Evolutionary conservation across 2,329 filamentous ascomycete species (phyloP).

Genomic region (Rhytidhysteron rufulum): DNA sequence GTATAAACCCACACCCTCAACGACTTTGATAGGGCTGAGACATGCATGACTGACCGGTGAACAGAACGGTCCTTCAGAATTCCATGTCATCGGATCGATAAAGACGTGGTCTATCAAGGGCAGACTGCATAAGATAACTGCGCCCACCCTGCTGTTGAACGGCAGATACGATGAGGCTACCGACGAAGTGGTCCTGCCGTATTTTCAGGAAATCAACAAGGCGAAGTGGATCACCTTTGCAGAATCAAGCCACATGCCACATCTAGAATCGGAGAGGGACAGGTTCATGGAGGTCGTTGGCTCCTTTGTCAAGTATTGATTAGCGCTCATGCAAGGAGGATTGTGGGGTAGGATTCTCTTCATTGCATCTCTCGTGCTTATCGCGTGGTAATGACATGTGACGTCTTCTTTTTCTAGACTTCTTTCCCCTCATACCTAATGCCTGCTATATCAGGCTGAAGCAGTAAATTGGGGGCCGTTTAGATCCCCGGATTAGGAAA

Average conservation of each 20-base stretch:
- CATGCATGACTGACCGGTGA: constrained; percentile 1
- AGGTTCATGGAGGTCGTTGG: constrained; percentile 7
- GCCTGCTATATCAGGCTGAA: too few relatives aligned
- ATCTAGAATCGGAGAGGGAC: constrained; percentile 7
- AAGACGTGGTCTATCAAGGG: constrained; percentile 36
- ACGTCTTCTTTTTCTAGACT: too few relatives aligned
- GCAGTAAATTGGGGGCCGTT: too few relatives aligned
- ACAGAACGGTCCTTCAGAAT: constrained; percentile 35
- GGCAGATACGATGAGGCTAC: constrained; percentile 38
- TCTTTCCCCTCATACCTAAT: too few relatives aligned
- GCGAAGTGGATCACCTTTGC: constrained; percentile 39
- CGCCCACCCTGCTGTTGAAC: constrained; percentile 40
- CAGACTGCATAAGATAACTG: constrained; percentile 33
- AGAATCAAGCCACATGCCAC: constrained; percentile 26
- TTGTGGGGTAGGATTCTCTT: too few relatives aligned
- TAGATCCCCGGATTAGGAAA: too few relatives aligned
- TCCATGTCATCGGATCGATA: constrained; percentile 35
- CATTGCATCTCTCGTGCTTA: neutral
- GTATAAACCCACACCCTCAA: too few relatives aligned
- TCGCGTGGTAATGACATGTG: neutral
- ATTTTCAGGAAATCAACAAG: constrained; percentile 32
- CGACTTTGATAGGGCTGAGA: neutral
- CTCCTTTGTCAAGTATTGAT: constrained; percentile 4
- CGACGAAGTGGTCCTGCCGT: constrained; percentile 32
- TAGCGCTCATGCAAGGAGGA: neutral